phyloP scores from a whole-genome alignment of 768 basidiomycete species.

The Cantharellus cinnabarinus region DNA sequence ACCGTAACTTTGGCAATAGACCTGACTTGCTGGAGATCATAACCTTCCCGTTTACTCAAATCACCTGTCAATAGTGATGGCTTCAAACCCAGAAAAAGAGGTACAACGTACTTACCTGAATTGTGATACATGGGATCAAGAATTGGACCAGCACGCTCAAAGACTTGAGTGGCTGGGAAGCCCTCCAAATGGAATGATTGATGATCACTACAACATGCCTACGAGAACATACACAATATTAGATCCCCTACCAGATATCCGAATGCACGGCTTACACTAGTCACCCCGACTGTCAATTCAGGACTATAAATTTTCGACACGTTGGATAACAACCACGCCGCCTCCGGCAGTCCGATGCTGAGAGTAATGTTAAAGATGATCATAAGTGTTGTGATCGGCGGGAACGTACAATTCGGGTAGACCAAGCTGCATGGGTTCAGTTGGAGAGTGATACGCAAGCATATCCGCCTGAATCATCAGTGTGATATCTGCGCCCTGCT shows the following conservation, averaged over 20 bases:
- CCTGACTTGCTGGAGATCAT: conserved; percentile 62
- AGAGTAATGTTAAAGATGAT: neutral
- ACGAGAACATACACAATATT: neutral
- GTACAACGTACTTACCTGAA: conserved; percentile 27
- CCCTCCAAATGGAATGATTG: conserved; percentile 71
- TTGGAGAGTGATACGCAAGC: conserved; percentile 62
- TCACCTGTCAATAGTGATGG: conserved; percentile 30
- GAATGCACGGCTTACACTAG: conserved; percentile 25
- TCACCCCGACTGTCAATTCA: conserved; percentile 49
- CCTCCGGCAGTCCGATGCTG: conserved; percentile 66
- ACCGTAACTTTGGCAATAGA: conserved; percentile 81
- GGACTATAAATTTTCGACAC: conserved; percentile 64
- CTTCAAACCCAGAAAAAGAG: neutral
- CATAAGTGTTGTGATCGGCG: neutral
- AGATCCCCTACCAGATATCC: conserved; percentile 1
- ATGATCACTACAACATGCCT: conserved; percentile 85
- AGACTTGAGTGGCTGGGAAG: conserved; percentile 71
- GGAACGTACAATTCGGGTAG: conserved; percentile 43
- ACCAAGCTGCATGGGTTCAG: conserved; percentile 68
- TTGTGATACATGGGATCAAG: conserved; percentile 83
- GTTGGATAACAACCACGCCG: conserved; percentile 52
- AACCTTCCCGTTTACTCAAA: conserved; percentile 55
- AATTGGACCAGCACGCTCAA: conserved; percentile 72
- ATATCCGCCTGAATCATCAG: conserved; percentile 86
- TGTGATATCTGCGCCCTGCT: conserved; percentile 40